phyloP scores from a whole-genome alignment of 768 basidiomycete genomes.

The Leccinum subtestaceum region DNA sequence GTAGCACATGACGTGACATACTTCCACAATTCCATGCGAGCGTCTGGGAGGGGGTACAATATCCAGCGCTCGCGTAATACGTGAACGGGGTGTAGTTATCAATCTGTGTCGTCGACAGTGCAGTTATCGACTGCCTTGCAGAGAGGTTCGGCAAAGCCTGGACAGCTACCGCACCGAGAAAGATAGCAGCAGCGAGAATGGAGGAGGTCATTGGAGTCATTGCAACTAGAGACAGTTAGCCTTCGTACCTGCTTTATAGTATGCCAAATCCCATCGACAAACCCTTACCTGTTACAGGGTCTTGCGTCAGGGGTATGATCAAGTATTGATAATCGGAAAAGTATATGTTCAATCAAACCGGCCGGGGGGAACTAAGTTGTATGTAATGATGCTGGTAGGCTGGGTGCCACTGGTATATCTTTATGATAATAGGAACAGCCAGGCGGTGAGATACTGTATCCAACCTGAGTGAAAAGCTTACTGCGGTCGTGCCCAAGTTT shows the following conservation, averaged over 20 bases:
- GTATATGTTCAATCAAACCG: too few species aligned
- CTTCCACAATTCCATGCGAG: conserved; percentile 56
- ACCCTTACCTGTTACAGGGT: too few species aligned
- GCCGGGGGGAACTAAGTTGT: too few species aligned
- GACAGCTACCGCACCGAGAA: conserved; percentile 16
- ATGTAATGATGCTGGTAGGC: too few species aligned
- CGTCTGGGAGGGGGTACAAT: conserved; percentile 44
- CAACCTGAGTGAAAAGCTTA: too few species aligned
- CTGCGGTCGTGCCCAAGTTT: too few species aligned
- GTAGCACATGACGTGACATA: conserved; percentile 24
- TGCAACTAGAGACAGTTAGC: not conserved
- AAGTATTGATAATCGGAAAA: too few species aligned
- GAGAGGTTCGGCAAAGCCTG: conserved; percentile 26
- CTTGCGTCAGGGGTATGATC: too few species aligned
- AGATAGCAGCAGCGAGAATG: conserved; percentile 10
- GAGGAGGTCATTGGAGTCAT: conserved; percentile 14
- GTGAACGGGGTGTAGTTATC: conserved; percentile 49
- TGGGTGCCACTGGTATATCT: too few species aligned
- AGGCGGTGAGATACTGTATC: too few species aligned
- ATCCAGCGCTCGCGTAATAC: conserved; percentile 48
- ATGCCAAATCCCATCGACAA: too few species aligned
- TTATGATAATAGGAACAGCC: too few species aligned
- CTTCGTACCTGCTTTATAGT: not conserved
- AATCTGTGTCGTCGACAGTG: conserved; percentile 42
- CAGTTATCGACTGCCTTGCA: conserved; percentile 37